Evolutionary conservation across 1,139 yeast species (phyloP), one percentile per base, ranked within the genome.

Genomic region (Starmera stellimalicola): DNA sequence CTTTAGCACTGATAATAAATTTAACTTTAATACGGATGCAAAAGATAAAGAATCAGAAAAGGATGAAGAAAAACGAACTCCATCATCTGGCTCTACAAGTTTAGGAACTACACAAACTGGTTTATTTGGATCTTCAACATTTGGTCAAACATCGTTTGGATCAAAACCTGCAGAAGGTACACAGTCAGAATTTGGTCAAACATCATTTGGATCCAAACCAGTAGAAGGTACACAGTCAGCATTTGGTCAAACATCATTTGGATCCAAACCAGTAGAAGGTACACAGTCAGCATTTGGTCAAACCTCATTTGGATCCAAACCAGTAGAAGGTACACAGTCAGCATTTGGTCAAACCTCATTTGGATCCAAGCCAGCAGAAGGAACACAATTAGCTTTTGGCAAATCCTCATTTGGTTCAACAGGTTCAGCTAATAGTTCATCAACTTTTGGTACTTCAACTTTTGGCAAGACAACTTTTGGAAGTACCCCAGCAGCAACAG

Each of bases 191-290:
- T 49, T 53, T 37, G 56, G 53, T 14, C 22, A 34, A 15, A 23
- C 30, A 18, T 4, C 29, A 27, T 11, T 48, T 44, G 35, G 51
- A 48, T 6, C 32, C 39, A 18, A 27, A 9, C 12, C n/a, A n/a
- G 17, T 27, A 18, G 30, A 15, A 6, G 8, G 19, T 18, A 8
- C 17, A 14, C 18, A 27, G 23, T 31, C 41, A 10, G 33, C 37
- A 4, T 45, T 47, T 36, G 54, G 53, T 5, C 29, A 37, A 8
- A 33, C 47, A 5, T 43, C 41, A 1, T 40, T 42, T 32, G 47
- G 43, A 16, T 24, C 34, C 3, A 33, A 39, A 8, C 8, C 24
- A 22, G 10, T 22, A 15, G 20, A 11, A 5, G 25, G 8, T 8
- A 22, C 6, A n/a, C 11, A 22, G 5, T 25, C 44, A 12, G 17